A percentile compares a stretch with the other conserved stretches of the same genome.
These are phyloP conservation scores for Barbarea vulgaris DNA, from an alignment of 345 rosid genomes.

Conservation along the genomic window DNA sequence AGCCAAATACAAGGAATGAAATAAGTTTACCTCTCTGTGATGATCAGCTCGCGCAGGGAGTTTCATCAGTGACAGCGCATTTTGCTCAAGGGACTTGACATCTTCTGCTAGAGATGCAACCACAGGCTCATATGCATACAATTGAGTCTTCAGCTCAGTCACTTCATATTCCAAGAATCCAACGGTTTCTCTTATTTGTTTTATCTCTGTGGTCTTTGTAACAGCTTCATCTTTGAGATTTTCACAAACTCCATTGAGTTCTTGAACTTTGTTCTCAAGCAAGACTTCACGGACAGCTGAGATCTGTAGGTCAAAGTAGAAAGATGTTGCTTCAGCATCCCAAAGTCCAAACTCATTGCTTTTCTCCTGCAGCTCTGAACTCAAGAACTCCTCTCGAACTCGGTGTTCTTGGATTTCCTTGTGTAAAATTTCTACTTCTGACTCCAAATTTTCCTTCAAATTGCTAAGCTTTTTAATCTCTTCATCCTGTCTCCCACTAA, in stretches of 20 bases:
- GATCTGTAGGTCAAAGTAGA: slow-evolving; percentile 86
- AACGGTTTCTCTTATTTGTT: slow-evolving; percentile 66
- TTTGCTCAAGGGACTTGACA: slow-evolving; percentile 63
- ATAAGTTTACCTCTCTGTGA: slow-evolving; percentile 33
- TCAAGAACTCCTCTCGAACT: slow-evolving; percentile 71
- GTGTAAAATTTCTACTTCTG: slow-evolving; percentile 46
- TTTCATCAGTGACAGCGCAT: slow-evolving; percentile 45
- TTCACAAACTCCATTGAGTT: slow-evolving; percentile 59
- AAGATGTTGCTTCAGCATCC: slow-evolving; percentile 93
- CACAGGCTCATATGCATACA: slow-evolving; percentile 64
- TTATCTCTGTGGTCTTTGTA: slow-evolving; percentile 50
- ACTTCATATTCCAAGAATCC: slow-evolving; percentile 63
- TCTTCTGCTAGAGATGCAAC: slow-evolving; percentile 65
- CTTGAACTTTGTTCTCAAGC: slow-evolving; percentile 65
- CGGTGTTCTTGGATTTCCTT: slow-evolving; percentile 62
- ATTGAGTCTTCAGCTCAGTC: slow-evolving; percentile 56
- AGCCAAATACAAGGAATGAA: background rate
- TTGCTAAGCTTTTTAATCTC: slow-evolving; percentile 59
- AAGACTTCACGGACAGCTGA: slow-evolving; percentile 76
- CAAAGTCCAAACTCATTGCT: slow-evolving; percentile 84
- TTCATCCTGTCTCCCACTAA: slow-evolving; percentile 49
- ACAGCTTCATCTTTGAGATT: slow-evolving; percentile 56
- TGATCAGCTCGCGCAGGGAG: slow-evolving; percentile 20
- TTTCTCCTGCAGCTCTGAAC: slow-evolving; percentile 80
- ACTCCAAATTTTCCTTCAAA: slow-evolving; percentile 57